Base-by-base conservation (phyloP, 305 asterid species). In the Lippia alba region DNA sequence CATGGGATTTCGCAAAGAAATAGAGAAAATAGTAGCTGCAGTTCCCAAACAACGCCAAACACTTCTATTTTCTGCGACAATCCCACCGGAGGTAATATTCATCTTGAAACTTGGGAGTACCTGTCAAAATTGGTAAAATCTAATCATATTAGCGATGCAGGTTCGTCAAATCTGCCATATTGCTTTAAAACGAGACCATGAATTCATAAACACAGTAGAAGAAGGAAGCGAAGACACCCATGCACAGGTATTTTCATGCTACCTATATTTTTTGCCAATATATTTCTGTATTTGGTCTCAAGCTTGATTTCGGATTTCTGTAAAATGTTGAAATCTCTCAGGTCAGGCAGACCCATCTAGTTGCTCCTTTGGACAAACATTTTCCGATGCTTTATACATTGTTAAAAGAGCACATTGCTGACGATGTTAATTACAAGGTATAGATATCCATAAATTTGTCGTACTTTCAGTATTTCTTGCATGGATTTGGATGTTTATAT, bases 21-120 rank as follows among this genome's bases (percentile, higher is more conserved):
- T 94, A 60, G 98, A 94, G 90, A 92, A 67, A 66, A 94, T 94
- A 71, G 75, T 94, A 70, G 87, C 91, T 72, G 97, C 98, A 56
- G 88, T 94, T 56, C 99, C 97, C 8, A 92, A 92, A 82, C 96
- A 94, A 83, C 96, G 99, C n/a, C 99, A 94, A 71, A 92, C 98
- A 36, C 97, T 94, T 79, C 81, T 94, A 69, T 94, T 94, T 76
- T 94, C 99, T 79, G 98, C 99, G 46, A 94, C 99, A 51, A 78
- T 94, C 60, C 96, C 98, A 2, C 89, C 61, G 15, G 97, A 94
- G 94, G 98, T 92, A 74, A 67, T 66, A 67, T 70, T 56, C 69
- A 15, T 70, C 66, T 48, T 36, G 58, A 18, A 50, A 11, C 17
- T 44, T 40, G 54, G 51, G 18, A 57, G 49, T 44, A 19, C 54